Conservation (phyloP, 2,329 filamentous ascomycete species). For the Ceratocystis cubensis region DNA sequence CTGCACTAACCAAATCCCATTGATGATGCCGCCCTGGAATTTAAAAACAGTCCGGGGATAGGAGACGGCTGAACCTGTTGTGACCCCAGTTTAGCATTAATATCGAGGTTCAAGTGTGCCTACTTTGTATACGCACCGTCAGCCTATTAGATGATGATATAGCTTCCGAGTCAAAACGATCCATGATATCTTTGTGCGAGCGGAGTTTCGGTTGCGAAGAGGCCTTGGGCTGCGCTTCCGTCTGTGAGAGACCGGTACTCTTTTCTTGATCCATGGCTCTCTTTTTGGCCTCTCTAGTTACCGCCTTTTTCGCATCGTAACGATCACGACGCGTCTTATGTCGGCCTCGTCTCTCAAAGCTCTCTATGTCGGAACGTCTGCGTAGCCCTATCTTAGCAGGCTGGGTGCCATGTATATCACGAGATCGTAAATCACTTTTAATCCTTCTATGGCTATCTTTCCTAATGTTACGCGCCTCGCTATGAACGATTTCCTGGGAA, state of each 20-base stretch:
- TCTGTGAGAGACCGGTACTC: not conserved
- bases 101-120: not conserved
- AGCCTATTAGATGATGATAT: conserved; percentile 32
- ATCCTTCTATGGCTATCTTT: not conserved
- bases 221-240: not conserved
- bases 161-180: conserved; percentile 43
- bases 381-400: conserved; percentile 15
- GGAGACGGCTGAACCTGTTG: conserved; percentile 29
- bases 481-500: not conserved
- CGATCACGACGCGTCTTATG: conserved; percentile 44
- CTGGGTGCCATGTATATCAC: not conserved
- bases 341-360: conserved; percentile 40
- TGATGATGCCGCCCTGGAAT: conserved; percentile 25
- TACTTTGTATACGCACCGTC: conserved; percentile 24
- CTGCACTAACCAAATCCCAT: conserved; percentile 23
- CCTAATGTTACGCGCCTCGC: not conserved
- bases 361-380: conserved; percentile 19
- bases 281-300: conserved; percentile 23
- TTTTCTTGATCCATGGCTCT: not conserved
- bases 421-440: not conserved
- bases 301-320: conserved; percentile 35
- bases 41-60: conserved; percentile 28
- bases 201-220: conserved; percentile 25
- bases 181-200: conserved; percentile 38
- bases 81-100: not conserved